Evolutionary conservation across 768 basidiomycete genomes (phyloP).

Genomic region (Mycena kentingensis): DNA sequence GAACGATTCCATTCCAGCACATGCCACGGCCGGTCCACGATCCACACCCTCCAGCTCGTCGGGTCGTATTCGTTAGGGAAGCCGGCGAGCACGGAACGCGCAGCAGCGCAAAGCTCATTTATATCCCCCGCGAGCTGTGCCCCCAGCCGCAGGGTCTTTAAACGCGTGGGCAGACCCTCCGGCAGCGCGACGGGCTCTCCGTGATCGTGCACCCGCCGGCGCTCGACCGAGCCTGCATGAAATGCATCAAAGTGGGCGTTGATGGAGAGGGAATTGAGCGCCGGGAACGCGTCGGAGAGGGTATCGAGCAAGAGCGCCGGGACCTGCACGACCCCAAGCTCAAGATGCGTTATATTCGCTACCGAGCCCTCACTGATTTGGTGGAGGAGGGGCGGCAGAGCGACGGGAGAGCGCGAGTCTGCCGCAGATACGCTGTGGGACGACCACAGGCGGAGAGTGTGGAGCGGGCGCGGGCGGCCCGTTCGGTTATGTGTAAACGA

Average conservation of each 20-base stretch:
- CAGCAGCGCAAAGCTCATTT: not conserved
- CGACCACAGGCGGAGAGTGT: conserved; percentile 24
- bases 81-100: not conserved
- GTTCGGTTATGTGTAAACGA: conserved; percentile 15
- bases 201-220: not conserved
- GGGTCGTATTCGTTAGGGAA: conserved; percentile 17
- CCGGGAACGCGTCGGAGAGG: conserved; percentile 17
- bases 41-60: conserved; percentile 18
- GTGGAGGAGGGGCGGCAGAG: conserved; percentile 16
- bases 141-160: conserved; percentile 1
- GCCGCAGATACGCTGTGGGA: conserved; percentile 22
- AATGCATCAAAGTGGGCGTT: conserved; percentile 26
- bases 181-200: not conserved
- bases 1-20: conserved; percentile 9
- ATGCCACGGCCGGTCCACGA: conserved; percentile 19
- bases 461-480: conserved; percentile 11
- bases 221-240: conserved; percentile 20
- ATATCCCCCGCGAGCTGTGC: conserved; percentile 4
- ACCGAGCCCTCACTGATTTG: conserved; percentile 15
- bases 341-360: not conserved
- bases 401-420: not conserved
- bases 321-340: conserved; percentile 23
- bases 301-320: conserved; percentile 17
- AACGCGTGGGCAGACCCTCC: not conserved
- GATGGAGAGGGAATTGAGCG: conserved; percentile 19